Conservation (phyloP, 345 rosid species). For the Acer negundo region DNA sequence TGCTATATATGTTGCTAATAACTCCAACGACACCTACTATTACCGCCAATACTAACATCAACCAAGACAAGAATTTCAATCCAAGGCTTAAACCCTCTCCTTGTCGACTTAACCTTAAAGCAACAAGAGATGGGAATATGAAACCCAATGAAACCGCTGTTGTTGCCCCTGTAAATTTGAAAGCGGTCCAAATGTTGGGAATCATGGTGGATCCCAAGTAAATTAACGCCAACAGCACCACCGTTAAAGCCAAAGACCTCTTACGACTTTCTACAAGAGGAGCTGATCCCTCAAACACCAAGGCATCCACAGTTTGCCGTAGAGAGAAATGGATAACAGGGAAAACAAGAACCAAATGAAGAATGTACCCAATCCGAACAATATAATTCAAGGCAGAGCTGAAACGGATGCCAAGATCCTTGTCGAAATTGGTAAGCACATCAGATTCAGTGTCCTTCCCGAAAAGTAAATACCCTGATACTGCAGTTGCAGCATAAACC, state of each 20-base stretch:
- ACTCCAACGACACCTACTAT: constrained; percentile 77
- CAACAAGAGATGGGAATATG: constrained; percentile 85
- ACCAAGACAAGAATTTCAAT: constrained; percentile 59
- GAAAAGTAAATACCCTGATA: constrained; percentile 85
- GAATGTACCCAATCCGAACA: constrained; percentile 83
- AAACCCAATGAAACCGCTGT: constrained; percentile 94
- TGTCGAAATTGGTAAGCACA: constrained; percentile 83
- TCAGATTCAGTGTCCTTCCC: constrained; percentile 87
- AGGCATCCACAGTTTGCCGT: constrained; percentile 74
- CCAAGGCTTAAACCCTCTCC: constrained; percentile 49
- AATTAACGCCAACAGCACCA: constrained; percentile 52
- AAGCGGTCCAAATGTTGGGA: constrained; percentile 97
- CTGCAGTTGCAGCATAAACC: constrained; percentile 73
- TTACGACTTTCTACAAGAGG: constrained; percentile 80
- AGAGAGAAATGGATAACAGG: constrained; percentile 96
- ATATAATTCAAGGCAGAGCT: constrained; percentile 84
- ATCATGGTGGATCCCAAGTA: constrained; percentile 88
- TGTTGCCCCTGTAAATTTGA: constrained; percentile 98
- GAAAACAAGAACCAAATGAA: constrained; percentile 93
- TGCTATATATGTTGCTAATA: constrained; percentile 70
- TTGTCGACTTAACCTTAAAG: constrained; percentile 55
- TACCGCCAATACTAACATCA: constrained; percentile 71
- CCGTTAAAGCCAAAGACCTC: constrained; percentile 73
- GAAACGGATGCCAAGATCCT: constrained; percentile 76
- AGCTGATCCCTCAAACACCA: constrained; percentile 68